phyloP scores from a whole-genome alignment of 1,284 basidiomycete species.

The Grifola frondosa region DNA sequence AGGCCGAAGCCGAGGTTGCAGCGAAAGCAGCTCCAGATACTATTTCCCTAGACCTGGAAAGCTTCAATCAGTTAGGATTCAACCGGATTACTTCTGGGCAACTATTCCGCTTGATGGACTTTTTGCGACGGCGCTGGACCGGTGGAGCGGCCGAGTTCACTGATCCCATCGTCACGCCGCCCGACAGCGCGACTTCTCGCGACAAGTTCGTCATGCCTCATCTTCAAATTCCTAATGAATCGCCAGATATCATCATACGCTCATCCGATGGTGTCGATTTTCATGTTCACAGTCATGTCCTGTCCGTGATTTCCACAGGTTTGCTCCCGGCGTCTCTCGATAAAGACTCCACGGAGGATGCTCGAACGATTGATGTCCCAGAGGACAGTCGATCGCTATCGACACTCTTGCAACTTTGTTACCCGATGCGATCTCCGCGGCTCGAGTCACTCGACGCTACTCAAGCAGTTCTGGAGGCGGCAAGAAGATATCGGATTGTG shows the following conservation, averaged over 20 bases:
- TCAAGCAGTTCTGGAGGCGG: background rate
- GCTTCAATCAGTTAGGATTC: too few relatives aligned
- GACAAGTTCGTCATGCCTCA: too few relatives aligned
- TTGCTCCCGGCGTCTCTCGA: conserved; percentile 9
- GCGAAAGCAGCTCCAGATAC: too few relatives aligned
- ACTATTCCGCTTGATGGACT: too few relatives aligned
- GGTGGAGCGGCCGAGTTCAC: too few relatives aligned
- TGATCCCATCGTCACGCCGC: too few relatives aligned
- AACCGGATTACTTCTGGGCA: too few relatives aligned
- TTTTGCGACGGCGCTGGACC: too few relatives aligned
- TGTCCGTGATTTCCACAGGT: conserved; percentile 23
- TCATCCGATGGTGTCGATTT: conserved; percentile 20
- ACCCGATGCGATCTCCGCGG: background rate
- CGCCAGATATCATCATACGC: conserved; percentile 16
- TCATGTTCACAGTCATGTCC: conserved; percentile 6
- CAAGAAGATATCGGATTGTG: conserved; percentile 6
- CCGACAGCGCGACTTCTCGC: too few relatives aligned
- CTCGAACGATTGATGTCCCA: background rate
- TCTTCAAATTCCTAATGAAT: too few relatives aligned
- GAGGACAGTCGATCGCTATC: background rate
- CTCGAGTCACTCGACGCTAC: background rate
- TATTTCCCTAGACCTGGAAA: too few relatives aligned
- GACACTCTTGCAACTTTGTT: background rate
- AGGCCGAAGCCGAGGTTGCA: conserved; percentile 10
- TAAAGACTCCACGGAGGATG: background rate